Conservation (phyloP, 148 eudicot genomes). For the Vaccinium vitisidaea region DNA sequence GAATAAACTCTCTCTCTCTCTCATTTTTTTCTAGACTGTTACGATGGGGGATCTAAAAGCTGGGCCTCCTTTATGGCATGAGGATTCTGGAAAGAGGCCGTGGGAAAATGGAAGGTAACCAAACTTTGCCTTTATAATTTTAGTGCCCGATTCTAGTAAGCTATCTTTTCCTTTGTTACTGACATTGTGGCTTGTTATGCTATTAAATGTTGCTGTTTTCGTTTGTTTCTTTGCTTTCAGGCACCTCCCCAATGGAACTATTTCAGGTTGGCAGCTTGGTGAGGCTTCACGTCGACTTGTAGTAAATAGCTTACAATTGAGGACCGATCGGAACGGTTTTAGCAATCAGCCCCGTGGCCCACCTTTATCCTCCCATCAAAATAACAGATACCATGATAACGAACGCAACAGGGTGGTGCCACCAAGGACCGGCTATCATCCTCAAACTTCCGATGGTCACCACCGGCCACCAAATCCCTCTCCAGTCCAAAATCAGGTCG, state of each 20-base stretch:
- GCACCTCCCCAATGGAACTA: slow-evolving; percentile 47
- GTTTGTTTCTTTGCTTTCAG: slow-evolving; percentile 29
- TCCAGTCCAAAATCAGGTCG: slow-evolving; percentile 18
- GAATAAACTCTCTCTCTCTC: background rate
- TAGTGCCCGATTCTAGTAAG: background rate
- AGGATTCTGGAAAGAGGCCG: slow-evolving; percentile 57
- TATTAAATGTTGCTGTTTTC: background rate
- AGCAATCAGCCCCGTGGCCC: slow-evolving; percentile 27
- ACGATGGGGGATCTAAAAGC: slow-evolving; percentile 57
- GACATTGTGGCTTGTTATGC: background rate
- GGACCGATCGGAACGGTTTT: slow-evolving; percentile 30
- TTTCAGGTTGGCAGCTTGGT: slow-evolving; percentile 68
- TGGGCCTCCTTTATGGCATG: slow-evolving; percentile 81
- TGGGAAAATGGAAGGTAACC: slow-evolving; percentile 60
- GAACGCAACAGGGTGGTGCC: slow-evolving; percentile 28
- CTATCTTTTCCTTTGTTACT: background rate
- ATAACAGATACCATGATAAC: slow-evolving; percentile 29
- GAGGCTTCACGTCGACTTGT: slow-evolving; percentile 90
- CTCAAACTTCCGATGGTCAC: slow-evolving; percentile 21
- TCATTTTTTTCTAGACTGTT: slow-evolving; percentile 47
- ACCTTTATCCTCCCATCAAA: slow-evolving; percentile 26
- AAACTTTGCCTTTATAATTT: background rate
- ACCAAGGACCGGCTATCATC: slow-evolving; percentile 28
- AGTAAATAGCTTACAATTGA: slow-evolving; percentile 59
- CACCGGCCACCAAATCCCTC: slow-evolving; percentile 22